Percentiles rank a stretch among this genome's conserved stretches.
These are phyloP conservation scores for Sungouiella blattae DNA, from an alignment of 805 yeast species.

Conservation along the genomic window DNA sequence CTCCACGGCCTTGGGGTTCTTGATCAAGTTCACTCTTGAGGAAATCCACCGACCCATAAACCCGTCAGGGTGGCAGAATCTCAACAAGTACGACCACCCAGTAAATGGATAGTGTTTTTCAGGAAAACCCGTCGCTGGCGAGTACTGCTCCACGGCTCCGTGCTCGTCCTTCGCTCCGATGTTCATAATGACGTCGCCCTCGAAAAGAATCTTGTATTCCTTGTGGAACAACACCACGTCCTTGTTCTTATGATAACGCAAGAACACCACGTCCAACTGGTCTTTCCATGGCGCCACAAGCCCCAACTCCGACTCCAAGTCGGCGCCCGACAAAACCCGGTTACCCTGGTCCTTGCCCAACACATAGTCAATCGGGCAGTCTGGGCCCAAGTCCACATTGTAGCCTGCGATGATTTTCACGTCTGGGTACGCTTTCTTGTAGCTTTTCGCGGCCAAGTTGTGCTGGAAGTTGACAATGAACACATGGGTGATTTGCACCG, in stretches of 20 bases:
- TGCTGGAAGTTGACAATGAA: conserved; percentile 14
- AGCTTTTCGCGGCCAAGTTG: conserved; percentile 8
- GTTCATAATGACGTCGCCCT: conserved; percentile 13
- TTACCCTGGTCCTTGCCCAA: conserved; percentile 5
- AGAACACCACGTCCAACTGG: conserved; percentile 10
- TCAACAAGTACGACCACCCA: conserved; percentile 11
- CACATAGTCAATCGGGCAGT: conserved; percentile 3
- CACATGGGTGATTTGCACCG: conserved; percentile 9
- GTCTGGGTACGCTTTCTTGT: conserved; percentile 12
- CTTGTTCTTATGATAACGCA: conserved; percentile 8
- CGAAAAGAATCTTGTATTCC: conserved; percentile 8
- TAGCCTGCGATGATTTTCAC: conserved; percentile 10
- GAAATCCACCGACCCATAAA: conserved; percentile 6
- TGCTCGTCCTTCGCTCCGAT: conserved; percentile 6
- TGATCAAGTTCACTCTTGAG: conserved; percentile 1
- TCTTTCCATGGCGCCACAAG: conserved; percentile 6
- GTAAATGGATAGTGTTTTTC: conserved; percentile 10
- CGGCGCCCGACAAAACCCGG: conserved; percentile 3
- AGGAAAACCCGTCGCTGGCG: conserved; percentile 10
- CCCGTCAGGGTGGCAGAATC: conserved; percentile 11
- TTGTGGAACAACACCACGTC: conserved; percentile 15
- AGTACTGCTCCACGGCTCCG: conserved; percentile 13
- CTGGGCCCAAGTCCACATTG: conserved; percentile 1
- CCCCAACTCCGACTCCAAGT: conserved; percentile 3
- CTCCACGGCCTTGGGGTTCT: conserved; percentile 1